phyloP scores from a whole-genome alignment of 345 rosid genomes.

The Brassica carinata region DNA sequence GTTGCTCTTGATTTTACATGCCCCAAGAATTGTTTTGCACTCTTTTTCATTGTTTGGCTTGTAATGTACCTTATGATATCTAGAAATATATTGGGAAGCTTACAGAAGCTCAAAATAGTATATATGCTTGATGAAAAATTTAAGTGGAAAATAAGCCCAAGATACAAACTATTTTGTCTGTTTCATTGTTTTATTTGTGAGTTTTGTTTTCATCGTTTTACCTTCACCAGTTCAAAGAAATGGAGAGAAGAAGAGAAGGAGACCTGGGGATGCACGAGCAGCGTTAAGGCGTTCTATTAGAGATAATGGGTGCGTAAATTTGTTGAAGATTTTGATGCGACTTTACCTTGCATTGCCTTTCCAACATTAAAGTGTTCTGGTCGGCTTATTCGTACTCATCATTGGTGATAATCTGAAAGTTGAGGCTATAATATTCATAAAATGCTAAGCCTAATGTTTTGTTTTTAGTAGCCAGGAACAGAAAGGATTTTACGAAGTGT shows the following conservation, averaged over 20 bases:
- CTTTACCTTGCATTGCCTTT: constrained; percentile 5
- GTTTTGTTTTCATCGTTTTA: constrained; percentile 27
- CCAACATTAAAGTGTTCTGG: neutral
- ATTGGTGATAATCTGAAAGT: constrained; percentile 19
- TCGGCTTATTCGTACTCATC: constrained; percentile 6
- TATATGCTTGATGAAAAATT: constrained; percentile 96
- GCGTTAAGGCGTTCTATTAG: constrained; percentile 87
- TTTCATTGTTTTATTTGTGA: constrained; percentile 6
- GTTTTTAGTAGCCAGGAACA: no score
- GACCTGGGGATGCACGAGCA: constrained; percentile 98
- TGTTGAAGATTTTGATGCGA: neutral
- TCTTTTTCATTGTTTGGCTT: constrained; percentile 29
- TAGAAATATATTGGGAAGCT: constrained; percentile 99
- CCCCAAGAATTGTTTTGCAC: neutral
- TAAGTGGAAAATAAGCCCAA: constrained; percentile 85
- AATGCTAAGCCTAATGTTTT: constrained; percentile 5
- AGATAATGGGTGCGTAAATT: constrained; percentile 77
- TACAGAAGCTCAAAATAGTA: constrained; percentile 93
- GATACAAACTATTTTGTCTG: neutral
- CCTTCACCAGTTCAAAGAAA: constrained; percentile 77
- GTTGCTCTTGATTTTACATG: no score
- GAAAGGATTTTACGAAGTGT: no score
- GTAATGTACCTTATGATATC: constrained; percentile 80
- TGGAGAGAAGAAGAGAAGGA: constrained; percentile 96
- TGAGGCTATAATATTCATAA: constrained; percentile 9